phyloP scores from a whole-genome alignment of 129 eudicot species.

The Cynara cardunculus region DNA sequence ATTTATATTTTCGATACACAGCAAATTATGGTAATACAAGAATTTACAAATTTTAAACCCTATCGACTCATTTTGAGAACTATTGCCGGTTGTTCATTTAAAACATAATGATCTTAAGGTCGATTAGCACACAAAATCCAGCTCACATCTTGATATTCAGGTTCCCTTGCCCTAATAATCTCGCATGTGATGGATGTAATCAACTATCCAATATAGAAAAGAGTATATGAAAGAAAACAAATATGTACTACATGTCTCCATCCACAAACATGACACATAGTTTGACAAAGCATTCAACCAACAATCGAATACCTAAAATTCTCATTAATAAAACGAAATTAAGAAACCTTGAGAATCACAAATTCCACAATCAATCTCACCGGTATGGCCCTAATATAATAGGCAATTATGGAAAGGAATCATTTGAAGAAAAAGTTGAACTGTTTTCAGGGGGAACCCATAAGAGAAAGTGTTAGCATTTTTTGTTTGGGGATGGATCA shows the following conservation, averaged over 20 bases:
- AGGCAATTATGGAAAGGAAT: neutral
- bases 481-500: neutral
- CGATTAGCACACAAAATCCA: neutral
- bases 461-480: neutral
- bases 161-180: neutral
- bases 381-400: too few relatives aligned
- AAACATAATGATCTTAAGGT: neutral
- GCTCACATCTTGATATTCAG: neutral
- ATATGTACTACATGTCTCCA: neutral
- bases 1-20: neutral
- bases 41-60: neutral
- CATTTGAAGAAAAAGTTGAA: neutral
- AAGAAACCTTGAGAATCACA: neutral
- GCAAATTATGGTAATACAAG: neutral
- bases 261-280: neutral
- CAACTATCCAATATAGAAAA: too few relatives aligned
- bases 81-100: too few relatives aligned
- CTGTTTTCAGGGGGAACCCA: neutral
- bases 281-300: neutral
- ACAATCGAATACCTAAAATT: neutral
- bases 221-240: neutral
- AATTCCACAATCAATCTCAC: neutral
- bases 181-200: neutral
- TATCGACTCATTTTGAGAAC: neutral
- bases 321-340: neutral